Percentiles rank a stretch among this genome's conserved stretches.
phyloP scores from a whole-genome alignment of 768 basidiomycete genomes.

The Wakefieldia striispora region DNA sequence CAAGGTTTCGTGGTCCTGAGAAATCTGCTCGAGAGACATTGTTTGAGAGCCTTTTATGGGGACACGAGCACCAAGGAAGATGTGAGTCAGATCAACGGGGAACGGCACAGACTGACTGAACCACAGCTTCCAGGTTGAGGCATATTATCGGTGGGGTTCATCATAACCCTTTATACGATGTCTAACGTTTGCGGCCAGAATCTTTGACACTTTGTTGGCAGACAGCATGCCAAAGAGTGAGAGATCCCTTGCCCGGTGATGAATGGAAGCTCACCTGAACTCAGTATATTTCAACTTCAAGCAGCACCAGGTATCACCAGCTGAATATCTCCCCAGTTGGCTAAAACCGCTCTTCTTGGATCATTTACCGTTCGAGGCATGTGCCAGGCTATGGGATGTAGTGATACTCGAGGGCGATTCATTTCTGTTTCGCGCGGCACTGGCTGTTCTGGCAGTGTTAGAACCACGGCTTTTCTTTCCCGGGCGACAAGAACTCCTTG shows the following conservation, averaged over 20 bases:
- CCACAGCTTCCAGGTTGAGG: constrained; percentile 62
- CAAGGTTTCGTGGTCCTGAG: constrained; percentile 81
- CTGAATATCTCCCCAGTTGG: constrained; percentile 84
- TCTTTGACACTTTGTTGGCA: constrained; percentile 88
- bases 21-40: constrained; percentile 83
- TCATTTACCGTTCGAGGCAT: constrained; percentile 89
- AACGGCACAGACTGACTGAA: constrained; percentile 29
- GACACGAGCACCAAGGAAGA: constrained; percentile 70
- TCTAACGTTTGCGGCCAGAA: constrained; percentile 44
- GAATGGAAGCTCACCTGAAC: background rate
- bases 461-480: constrained; percentile 90
- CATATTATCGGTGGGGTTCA: constrained; percentile 73
- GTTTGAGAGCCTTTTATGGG: constrained; percentile 82
- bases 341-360: constrained; percentile 75
- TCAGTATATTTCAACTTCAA: constrained; percentile 94
- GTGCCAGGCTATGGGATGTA: constrained; percentile 88
- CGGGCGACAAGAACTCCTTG: constrained; percentile 72
- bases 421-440: constrained; percentile 80
- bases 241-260: constrained; percentile 16
- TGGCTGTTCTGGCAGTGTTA: constrained; percentile 80
- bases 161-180: background rate
- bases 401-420: constrained; percentile 86
- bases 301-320: constrained; percentile 85
- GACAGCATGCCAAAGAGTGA: constrained; percentile 93
- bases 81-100: constrained; percentile 46